These are phyloP conservation scores for Litchi chinensis DNA, from an alignment of 345 rosid genomes.

Conservation along the genomic window DNA sequence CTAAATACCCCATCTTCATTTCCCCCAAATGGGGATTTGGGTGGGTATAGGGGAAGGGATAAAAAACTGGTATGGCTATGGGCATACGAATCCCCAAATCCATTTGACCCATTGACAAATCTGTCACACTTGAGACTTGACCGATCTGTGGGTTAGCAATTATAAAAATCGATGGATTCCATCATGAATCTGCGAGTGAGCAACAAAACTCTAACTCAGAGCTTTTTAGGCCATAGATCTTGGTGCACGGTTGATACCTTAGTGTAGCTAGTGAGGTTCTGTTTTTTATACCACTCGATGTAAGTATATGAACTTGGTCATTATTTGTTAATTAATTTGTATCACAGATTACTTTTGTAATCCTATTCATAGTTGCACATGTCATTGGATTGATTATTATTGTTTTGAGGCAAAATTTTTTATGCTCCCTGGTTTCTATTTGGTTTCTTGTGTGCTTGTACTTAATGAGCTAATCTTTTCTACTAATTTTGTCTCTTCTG, in stretches of 20 bases:
- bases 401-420: neutral
- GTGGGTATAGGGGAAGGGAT: too few species aligned
- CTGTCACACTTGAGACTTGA: neutral
- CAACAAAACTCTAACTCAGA: neutral
- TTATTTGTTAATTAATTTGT: neutral
- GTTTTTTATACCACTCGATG: neutral
- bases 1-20: too few species aligned
- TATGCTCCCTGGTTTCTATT: neutral
- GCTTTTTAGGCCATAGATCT: neutral
- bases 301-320: neutral
- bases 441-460: too few species aligned
- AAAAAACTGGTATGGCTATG: too few species aligned
- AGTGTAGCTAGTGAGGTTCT: neutral
- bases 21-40: too few species aligned
- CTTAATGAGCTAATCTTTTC: neutral
- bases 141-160: neutral
- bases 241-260: neutral
- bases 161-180: neutral
- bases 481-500: conserved; percentile 20
- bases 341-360: neutral
- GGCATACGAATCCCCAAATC: too few species aligned
- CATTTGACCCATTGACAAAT: too few species aligned
- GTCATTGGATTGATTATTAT: neutral
- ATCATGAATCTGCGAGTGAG: too few species aligned
- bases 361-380: neutral